Evolutionary conservation across 495 filamentous ascomycete species (phyloP), one percentile per base, ranked within the genome.

Genomic region (Sporormia fimetaria): DNA sequence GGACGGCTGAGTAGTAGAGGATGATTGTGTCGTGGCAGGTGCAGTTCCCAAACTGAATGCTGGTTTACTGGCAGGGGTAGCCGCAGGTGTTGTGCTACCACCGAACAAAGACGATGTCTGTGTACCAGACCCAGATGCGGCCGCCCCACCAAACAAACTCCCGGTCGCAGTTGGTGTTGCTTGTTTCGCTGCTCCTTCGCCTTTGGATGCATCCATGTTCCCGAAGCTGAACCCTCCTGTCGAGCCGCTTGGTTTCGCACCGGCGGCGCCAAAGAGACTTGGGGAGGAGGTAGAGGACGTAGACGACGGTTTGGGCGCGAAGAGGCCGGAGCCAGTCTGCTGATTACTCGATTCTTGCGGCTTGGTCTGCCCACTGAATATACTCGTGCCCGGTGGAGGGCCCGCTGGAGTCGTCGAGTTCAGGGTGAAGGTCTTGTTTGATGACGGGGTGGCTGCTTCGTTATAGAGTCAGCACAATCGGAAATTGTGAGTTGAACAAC

Each of bases 381-480:
- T 52, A 40, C 21, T 52, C 25, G 7, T 11, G 26, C 38, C 52
- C 6, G 75, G 75, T 15, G 76, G 76, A 47, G 72, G 73, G 22
- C 75, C 75, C 37, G 75, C 76, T 28, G 76, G 76, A 41, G 76
- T 80, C 21, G 76, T 80, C 1, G 75, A 79, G 20, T 62, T 57
- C 25, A 63, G 62, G n/a, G 60, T 51, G 42, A 74, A 71, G n/a
- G 66, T 65, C 26, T 59, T 59, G 33, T 46, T 59, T 24, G 52
- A 14, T 15, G 56, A 42, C 3, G 56, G 56, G 17, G 58, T 58
- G 20, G 51, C 29, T 21, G 51, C 38, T 39, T 37, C 12, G 25
- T 38, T 6, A 22, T 24, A 9, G 40, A 16, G 21, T 49, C 33
- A 33, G 45, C 23, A 18, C 23, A 48, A 6, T 40, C 3, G 4